Evolutionary conservation across 2,329 filamentous ascomycete species (phyloP).

Genomic region (Hypoxylon sp.): DNA sequence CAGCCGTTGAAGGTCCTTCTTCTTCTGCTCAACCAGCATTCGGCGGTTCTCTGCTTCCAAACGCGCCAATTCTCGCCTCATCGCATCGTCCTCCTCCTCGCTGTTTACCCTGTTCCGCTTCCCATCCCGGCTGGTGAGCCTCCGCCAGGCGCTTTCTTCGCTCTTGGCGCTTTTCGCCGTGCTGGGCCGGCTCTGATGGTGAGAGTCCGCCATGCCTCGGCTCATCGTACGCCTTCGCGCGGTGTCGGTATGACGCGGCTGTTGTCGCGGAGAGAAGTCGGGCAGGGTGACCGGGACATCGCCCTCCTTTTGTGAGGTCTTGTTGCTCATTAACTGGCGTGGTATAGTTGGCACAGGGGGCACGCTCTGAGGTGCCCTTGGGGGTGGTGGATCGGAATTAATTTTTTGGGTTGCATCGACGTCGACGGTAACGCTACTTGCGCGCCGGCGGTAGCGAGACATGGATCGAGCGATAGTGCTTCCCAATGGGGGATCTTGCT

Average conservation of each 20-base stretch:
- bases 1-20: conserved; percentile 60
- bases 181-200: conserved; percentile 36
- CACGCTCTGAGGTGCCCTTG: conserved; percentile 35
- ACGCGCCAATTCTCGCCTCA: conserved; percentile 55
- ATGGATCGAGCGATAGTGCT: conserved; percentile 51
- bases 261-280: conserved; percentile 39
- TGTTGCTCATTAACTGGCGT: conserved; percentile 40
- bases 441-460: conserved; percentile 52
- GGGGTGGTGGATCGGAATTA: conserved; percentile 44
- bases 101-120: conserved; percentile 36
- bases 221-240: conserved; percentile 33
- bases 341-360: conserved; percentile 51
- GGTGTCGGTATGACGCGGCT: conserved; percentile 41
- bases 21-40: conserved; percentile 62
- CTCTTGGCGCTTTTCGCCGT: conserved; percentile 37
- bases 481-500: conserved; percentile 35
- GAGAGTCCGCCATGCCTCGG: conserved; percentile 39
- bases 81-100: conserved; percentile 45
- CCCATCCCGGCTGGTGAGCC: conserved; percentile 38
- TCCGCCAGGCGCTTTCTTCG: conserved; percentile 41
- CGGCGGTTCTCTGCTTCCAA: conserved; percentile 62
- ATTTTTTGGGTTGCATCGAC: conserved; percentile 47
- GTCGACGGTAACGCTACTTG: conserved; percentile 45
- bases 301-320: conserved; percentile 40
- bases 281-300: conserved; percentile 27